Percentiles rank a stretch among this genome's conserved stretches.
Evolutionary conservation across 768 basidiomycete genomes (phyloP).

Genomic region (Boletus sp.): DNA sequence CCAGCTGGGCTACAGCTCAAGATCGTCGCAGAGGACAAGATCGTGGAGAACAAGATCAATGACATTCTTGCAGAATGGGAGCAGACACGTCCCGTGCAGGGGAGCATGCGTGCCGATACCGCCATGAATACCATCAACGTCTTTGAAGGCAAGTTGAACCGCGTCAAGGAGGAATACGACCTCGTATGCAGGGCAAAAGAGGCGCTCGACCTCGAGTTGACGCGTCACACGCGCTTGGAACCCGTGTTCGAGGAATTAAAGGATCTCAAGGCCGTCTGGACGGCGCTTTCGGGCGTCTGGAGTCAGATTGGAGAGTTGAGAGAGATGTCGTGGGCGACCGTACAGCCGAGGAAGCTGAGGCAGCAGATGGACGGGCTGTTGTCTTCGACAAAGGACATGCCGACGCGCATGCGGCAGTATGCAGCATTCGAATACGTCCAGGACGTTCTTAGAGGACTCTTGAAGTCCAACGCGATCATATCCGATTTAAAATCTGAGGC

Average conservation of each 20-base stretch:
- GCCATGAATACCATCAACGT: constrained; percentile 96
- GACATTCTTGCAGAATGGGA: constrained; percentile 95
- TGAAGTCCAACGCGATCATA: constrained; percentile 90
- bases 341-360: constrained; percentile 92
- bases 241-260: constrained; percentile 94
- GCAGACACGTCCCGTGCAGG: constrained; percentile 92
- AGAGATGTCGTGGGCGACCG: constrained; percentile 86
- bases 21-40: constrained; percentile 99
- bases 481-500: constrained; percentile 96
- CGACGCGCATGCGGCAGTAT: constrained; percentile 97
- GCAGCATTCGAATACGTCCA: constrained; percentile 98
- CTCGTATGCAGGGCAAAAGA: constrained; percentile 96
- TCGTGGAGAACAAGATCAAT: constrained; percentile 92
- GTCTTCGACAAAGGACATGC: constrained; percentile 97
- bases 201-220: constrained; percentile 90
- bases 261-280: constrained; percentile 98
- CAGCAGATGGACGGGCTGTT: constrained; percentile 91
- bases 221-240: constrained; percentile 84
- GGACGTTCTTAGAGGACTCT: constrained; percentile 77
- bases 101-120: constrained; percentile 92
- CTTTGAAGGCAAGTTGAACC: constrained; percentile 87
- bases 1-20: constrained; percentile 96
- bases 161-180: constrained; percentile 93
- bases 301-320: constrained; percentile 85
- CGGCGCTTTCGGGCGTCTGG: constrained; percentile 96